Evolutionary conservation across 2,329 filamentous ascomycete genomes (phyloP), one percentile per base, ranked within the genome.

Genomic region (Emydomyces testavorans): DNA sequence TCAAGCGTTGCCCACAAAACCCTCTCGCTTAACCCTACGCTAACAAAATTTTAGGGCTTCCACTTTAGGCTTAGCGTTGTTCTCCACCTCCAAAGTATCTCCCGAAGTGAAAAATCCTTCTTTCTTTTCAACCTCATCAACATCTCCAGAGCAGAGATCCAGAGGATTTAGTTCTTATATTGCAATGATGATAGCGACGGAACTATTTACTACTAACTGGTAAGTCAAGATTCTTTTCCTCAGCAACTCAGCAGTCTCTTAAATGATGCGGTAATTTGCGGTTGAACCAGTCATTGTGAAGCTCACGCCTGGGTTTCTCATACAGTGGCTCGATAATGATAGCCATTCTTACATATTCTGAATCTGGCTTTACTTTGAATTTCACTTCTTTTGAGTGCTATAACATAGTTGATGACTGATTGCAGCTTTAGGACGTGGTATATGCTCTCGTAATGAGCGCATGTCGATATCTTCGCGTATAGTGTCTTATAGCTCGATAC

Each of bases 321-420:
- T 82, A 88, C 81, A 82, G 75, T 71, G 64, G 71, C 72, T 76
- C 71, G 78, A 67, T 73, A 60, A 63, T 94, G 88, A 94, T 84
- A 93, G 85, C 88, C 71, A 81, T 40, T 90, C 88, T 94, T 94
- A 94, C 88, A 94, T 94, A 94, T 94, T 86, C 88, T 94, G 88
- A 94, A 66, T 28, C 42, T 24, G 18, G 29, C 16, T 16, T 46
- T 41, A 15, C 18, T 31, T 24, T 34, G 44, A 13, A 37, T 21
- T 7, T 37, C 2, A 21, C n/a, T 10, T 15, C 16, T 43, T 20
- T 31, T 2, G 3, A 6, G 15, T 13, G 16, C 16, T 28, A n/a
- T 8, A 2, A 16, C 18, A 23, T 13, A 18, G 18, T 6, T 28
- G 11, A 16, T 45, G 24, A 40, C 45, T 47, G 26, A 47, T 36